Conservation (phyloP, 441 rosid genomes). For the Pelargonium cotyledonis region DNA sequence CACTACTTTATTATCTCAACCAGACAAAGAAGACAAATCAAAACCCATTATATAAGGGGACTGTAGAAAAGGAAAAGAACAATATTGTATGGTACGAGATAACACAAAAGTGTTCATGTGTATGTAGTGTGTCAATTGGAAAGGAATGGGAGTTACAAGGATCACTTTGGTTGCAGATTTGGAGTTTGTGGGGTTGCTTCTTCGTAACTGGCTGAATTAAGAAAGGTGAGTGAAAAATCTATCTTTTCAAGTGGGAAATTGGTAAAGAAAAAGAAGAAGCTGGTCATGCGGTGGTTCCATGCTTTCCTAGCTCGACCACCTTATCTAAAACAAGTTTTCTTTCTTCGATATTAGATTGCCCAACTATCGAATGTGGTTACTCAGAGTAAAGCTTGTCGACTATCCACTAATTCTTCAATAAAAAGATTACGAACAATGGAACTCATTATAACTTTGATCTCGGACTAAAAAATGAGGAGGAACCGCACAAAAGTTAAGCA, state of each 20-base stretch:
- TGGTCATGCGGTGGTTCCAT: neutral
- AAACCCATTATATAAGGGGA: constrained; percentile 14
- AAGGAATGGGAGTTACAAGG: constrained; percentile 6
- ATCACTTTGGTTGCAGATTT: constrained; percentile 26
- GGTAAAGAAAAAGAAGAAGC: neutral
- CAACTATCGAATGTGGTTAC: too few species aligned
- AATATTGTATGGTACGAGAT: constrained; percentile 4
- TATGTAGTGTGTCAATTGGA: constrained; percentile 1
- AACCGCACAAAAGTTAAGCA: too few species aligned
- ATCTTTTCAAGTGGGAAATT: constrained; percentile 8
- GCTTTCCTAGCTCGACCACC: constrained; percentile 8
- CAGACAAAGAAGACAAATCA: constrained; percentile 13
- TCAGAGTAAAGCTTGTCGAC: too few species aligned
- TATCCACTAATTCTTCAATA: too few species aligned
- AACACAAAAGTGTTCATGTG: constrained; percentile 8
- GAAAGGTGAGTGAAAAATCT: constrained; percentile 10
- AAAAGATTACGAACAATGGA: too few species aligned
- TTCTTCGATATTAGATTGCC: too few species aligned
- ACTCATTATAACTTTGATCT: too few species aligned
- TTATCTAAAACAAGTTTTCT: neutral
- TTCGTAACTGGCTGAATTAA: constrained; percentile 9
- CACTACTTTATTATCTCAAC: neutral
- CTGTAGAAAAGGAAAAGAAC: constrained; percentile 24
- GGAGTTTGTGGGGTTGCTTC: constrained; percentile 10
- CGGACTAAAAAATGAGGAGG: too few species aligned